phyloP scores from a whole-genome alignment of 768 basidiomycete species.

The Dioszegia crocea region DNA sequence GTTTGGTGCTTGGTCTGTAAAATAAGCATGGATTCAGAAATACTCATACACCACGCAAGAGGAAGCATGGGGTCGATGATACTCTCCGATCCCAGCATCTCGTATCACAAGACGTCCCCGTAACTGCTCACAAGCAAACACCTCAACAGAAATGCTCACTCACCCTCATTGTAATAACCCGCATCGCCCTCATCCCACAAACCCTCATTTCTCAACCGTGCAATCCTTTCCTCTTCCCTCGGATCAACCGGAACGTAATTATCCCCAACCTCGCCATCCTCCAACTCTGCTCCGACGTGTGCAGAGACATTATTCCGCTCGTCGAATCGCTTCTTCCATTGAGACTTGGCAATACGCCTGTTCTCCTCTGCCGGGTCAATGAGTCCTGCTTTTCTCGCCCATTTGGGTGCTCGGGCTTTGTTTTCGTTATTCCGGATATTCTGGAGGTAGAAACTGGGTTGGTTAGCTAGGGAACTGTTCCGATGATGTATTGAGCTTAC shows the following conservation, averaged over 20 bases:
- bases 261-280: slow-evolving; percentile 65
- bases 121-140: too few relatives aligned
- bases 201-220: slow-evolving; percentile 37
- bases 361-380: slow-evolving; percentile 72
- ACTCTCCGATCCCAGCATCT: too few relatives aligned
- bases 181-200: slow-evolving; percentile 45
- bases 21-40: background rate
- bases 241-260: slow-evolving; percentile 41
- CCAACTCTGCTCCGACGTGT: slow-evolving; percentile 66
- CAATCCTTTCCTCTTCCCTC: slow-evolving; percentile 26
- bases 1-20: slow-evolving; percentile 44
- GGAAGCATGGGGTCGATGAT: too few relatives aligned
- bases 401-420: slow-evolving; percentile 86
- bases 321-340: slow-evolving; percentile 82
- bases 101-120: too few relatives aligned
- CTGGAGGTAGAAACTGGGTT: slow-evolving; percentile 54
- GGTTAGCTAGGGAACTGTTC: background rate
- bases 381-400: slow-evolving; percentile 80
- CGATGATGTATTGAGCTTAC: slow-evolving; percentile 13
- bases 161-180: slow-evolving; percentile 49
- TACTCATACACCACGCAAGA: too few relatives aligned
- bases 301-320: slow-evolving; percentile 70
- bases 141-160: slow-evolving; percentile 2
- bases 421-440: slow-evolving; percentile 96
- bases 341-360: slow-evolving; percentile 72